Base-by-base conservation (phyloP, 768 basidiomycete genomes). In the Rhizopogon vinicolor region DNA sequence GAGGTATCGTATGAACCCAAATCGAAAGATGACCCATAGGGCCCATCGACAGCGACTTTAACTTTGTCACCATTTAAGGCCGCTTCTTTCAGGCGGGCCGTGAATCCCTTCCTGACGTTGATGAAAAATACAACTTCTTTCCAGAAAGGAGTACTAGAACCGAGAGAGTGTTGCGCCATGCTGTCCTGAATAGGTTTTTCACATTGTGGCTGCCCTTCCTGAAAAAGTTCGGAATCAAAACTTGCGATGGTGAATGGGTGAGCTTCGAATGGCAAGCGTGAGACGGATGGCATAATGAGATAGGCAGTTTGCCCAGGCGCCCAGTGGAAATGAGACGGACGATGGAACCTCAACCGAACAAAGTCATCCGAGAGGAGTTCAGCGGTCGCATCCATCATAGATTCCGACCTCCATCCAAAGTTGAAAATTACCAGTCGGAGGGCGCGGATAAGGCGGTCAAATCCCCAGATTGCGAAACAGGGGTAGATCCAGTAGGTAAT, bases 41-140 rank as follows among this genome's bases (percentile, higher is more conserved):
- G 81, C 1, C 81, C 82, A 46, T 85, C 84, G 1, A 87, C 55
- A 44, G 79, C 73, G 5, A 79, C 80, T 41, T 71, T 71, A 39
- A 79, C 64, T 42, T 63, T 62, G 25, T 60, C 61, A 14, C 63
- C 63, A 25, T 53, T 61, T 28, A 52, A 37, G 12, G 70, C 74
- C 1, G 57, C 64, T 3, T 73, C 61, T 29, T 69, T 60, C 16
- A 82, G 67, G 5, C 73, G 68, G 58, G 72, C 70, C 0, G 85
- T 86, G 65, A 85, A 80, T 0, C 86, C 85, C 28, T 73, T 67
- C 35, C 78, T 72, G 5, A 81, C 81, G 41, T 80, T 74, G 54
- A 86, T 68, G 56, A 86, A 69, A 68, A 86, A 85, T 1, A 71
- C 67, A 33, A 85, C 63, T 44, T 80, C 71, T 50, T 72, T 73